These are phyloP conservation scores for Paecilomyces sp. DNA, from an alignment of 2,329 filamentous ascomycete genomes.

Conservation along the genomic window DNA sequence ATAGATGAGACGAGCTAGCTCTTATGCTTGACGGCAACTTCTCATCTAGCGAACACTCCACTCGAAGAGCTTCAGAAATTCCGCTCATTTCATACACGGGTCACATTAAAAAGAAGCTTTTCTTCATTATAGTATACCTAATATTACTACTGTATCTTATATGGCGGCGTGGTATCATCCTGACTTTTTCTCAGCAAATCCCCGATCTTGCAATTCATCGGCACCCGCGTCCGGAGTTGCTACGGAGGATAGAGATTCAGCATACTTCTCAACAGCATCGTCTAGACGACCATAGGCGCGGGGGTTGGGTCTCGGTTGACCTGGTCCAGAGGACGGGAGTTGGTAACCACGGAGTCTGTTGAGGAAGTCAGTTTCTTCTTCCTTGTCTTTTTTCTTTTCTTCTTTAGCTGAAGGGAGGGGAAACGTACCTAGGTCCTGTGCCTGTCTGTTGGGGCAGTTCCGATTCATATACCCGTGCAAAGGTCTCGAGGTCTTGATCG, in stretches of 20 bases:
- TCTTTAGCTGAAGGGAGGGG: neutral
- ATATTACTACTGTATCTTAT: neutral
- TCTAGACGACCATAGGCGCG: constrained; percentile 58
- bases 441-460: constrained; percentile 69
- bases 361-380: neutral
- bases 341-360: constrained; percentile 68
- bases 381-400: neutral
- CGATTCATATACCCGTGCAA: constrained; percentile 61
- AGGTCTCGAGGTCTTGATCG: constrained; percentile 49
- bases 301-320: constrained; percentile 58
- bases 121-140: neutral
- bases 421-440: constrained; percentile 59
- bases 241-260: constrained; percentile 44
- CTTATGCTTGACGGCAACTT: too few species aligned
- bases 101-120: too few species aligned
- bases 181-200: constrained; percentile 44
- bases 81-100: neutral
- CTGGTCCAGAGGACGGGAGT: constrained; percentile 61
- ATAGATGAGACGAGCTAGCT: too few species aligned
- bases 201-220: constrained; percentile 47
- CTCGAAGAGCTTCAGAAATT: neutral
- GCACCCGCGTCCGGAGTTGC: constrained; percentile 46
- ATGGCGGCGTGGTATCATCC: neutral
- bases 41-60: neutral
- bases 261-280: constrained; percentile 40